phyloP scores from a whole-genome alignment of 2,329 filamentous ascomycete species.

The Neocatenulostroma microsporum region DNA sequence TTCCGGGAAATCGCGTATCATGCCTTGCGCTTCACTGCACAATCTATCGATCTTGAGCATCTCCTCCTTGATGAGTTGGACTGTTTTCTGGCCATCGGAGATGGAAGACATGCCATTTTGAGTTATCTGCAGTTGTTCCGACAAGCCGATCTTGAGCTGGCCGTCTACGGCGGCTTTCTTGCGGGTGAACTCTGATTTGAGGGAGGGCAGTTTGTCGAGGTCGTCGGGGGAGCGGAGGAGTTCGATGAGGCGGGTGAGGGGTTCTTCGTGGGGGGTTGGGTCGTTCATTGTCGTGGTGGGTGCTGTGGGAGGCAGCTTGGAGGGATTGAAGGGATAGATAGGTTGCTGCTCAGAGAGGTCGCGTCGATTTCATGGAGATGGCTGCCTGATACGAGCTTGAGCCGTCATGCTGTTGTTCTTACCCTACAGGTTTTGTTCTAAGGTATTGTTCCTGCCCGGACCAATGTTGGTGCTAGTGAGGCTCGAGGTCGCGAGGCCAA shows the following conservation, averaged over 20 bases:
- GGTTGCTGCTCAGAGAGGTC: too few species aligned
- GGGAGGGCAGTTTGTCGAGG: conserved; percentile 83
- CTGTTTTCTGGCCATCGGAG: conserved; percentile 80
- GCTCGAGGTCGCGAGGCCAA: too few species aligned
- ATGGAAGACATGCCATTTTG: conserved; percentile 88
- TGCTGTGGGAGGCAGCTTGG: too few species aligned
- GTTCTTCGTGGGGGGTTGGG: conserved; percentile 22
- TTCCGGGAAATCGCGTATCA: conserved; percentile 92
- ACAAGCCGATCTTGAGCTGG: conserved; percentile 78
- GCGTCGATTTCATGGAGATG: too few species aligned
- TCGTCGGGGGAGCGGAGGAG: conserved; percentile 92
- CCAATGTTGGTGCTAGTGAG: too few species aligned
- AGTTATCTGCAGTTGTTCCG: conserved; percentile 88
- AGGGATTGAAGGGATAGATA: too few species aligned
- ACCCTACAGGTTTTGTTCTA: too few species aligned
- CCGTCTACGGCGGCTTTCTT: conserved; percentile 90
- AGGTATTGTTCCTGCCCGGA: too few species aligned
- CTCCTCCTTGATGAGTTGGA: conserved; percentile 91
- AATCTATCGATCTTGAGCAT: conserved; percentile 98
- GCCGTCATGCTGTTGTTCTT: too few species aligned
- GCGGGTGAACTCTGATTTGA: conserved; percentile 87
- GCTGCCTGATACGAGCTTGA: too few species aligned
- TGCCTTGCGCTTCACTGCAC: conserved; percentile 93
- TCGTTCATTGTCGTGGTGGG: too few species aligned
- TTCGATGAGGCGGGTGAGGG: conserved; percentile 66